Evolutionary conservation across 83 land plant species (phyloP).

Genomic region (Diphasiastrum complanatum): DNA sequence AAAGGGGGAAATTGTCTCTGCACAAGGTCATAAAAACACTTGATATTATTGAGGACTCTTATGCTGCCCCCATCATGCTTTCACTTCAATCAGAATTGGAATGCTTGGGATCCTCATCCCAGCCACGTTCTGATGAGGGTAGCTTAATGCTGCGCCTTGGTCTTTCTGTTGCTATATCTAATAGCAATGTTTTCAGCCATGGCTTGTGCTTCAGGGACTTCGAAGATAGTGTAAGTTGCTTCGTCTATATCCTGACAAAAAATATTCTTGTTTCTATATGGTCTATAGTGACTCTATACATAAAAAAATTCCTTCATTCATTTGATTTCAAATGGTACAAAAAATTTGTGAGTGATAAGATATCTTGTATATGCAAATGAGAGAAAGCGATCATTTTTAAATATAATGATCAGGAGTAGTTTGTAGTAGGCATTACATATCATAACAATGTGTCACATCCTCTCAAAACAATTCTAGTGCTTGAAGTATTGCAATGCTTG

Average conservation of each 20-base stretch:
- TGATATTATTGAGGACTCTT: conserved; percentile 58
- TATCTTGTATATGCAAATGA: too few species aligned
- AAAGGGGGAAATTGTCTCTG: conserved; percentile 29
- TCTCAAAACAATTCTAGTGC: too few species aligned
- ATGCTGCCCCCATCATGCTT: conserved; percentile 64
- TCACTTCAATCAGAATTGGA: conserved; percentile 69
- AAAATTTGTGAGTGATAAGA: too few species aligned
- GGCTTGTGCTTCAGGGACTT: conserved; percentile 89
- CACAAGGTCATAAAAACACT: conserved; percentile 56
- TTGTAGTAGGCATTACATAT: too few species aligned
- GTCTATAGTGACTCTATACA: too few species aligned
- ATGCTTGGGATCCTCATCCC: conserved; percentile 45
- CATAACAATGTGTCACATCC: too few species aligned
- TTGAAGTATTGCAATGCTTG: neutral
- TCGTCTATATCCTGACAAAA: neutral
- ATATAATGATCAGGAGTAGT: too few species aligned
- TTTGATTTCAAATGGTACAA: too few species aligned
- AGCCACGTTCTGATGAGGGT: conserved; percentile 52
- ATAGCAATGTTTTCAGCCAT: conserved; percentile 50
- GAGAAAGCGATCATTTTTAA: too few species aligned
- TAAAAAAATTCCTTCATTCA: too few species aligned
- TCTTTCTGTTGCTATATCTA: conserved; percentile 53
- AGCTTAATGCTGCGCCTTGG: conserved; percentile 68
- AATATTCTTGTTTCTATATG: too few species aligned
- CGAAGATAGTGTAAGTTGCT: conserved; percentile 70